Conservation (phyloP, 139 green algal genomes). For the Desmodesmus armatus region DNA sequence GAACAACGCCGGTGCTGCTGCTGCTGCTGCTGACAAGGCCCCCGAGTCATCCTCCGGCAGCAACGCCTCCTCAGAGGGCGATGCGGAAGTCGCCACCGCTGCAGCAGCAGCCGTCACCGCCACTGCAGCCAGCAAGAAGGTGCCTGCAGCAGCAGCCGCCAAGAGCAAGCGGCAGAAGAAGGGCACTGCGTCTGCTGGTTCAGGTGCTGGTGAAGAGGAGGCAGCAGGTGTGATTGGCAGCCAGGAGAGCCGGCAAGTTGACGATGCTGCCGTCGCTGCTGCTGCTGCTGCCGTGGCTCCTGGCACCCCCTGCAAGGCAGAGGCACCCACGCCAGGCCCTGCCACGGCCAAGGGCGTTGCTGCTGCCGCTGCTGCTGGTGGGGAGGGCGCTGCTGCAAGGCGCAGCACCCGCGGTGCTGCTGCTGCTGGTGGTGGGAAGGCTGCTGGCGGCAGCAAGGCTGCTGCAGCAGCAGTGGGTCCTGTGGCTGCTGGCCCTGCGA, state of each 20-base stretch:
- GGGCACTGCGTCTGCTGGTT: background rate
- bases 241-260: background rate
- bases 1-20: background rate
- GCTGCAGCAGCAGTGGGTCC: background rate
- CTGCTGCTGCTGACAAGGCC: background rate
- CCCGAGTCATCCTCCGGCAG: too few relatives aligned
- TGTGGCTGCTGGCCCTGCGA: background rate
- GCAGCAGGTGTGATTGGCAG: too few relatives aligned
- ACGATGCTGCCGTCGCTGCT: background rate
- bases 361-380: slow-evolving; percentile 11
- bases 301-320: slow-evolving; percentile 1
- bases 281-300: background rate
- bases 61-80: too few relatives aligned
- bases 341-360: background rate
- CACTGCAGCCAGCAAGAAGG: too few relatives aligned
- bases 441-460: background rate
- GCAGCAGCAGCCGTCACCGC: too few relatives aligned
- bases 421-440: background rate
- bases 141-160: background rate
- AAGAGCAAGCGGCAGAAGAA: background rate
- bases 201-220: too few relatives aligned
- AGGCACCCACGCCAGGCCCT: too few relatives aligned
- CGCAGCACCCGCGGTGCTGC: background rate
- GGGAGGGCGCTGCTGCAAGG: background rate
- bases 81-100: too few relatives aligned